Evolutionary conservation across 257 asterid species (phyloP).

Genomic region (Nicotiana sylvestris): DNA sequence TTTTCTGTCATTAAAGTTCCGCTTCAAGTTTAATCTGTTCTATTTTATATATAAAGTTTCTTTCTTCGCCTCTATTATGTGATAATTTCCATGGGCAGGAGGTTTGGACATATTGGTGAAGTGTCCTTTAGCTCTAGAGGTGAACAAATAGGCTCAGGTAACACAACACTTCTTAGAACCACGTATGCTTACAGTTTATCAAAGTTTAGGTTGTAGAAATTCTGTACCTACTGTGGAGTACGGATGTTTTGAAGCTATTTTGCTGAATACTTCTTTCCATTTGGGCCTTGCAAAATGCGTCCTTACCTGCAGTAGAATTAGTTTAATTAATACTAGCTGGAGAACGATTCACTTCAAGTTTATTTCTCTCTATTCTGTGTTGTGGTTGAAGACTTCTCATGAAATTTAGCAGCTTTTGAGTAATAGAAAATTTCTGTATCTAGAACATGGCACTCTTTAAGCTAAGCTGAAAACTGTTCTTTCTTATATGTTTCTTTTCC

Average conservation of each 20-base stretch:
- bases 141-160: not conserved
- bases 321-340: not conserved
- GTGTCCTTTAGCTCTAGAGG: not conserved
- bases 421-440: not conserved
- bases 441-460: not conserved
- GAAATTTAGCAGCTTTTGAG: not conserved
- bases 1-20: not conserved
- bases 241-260: slow-evolving; percentile 75
- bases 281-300: slow-evolving; percentile 42
- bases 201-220: not conserved
- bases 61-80: not conserved
- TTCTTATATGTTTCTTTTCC: not conserved
- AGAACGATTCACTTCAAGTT: not conserved
- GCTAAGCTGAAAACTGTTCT: not conserved
- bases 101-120: not conserved
- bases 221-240: slow-evolving; percentile 71
- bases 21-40: not conserved
- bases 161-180: not conserved
- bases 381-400: not conserved
- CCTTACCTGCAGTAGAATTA: slow-evolving; percentile 54
- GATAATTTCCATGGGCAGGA: not conserved
- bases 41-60: not conserved
- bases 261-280: slow-evolving; percentile 81
- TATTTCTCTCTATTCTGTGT: not conserved
- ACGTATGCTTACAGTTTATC: not conserved